Conservation (phyloP, 2,329 filamentous ascomycete genomes). For the Xylariales sp. region DNA sequence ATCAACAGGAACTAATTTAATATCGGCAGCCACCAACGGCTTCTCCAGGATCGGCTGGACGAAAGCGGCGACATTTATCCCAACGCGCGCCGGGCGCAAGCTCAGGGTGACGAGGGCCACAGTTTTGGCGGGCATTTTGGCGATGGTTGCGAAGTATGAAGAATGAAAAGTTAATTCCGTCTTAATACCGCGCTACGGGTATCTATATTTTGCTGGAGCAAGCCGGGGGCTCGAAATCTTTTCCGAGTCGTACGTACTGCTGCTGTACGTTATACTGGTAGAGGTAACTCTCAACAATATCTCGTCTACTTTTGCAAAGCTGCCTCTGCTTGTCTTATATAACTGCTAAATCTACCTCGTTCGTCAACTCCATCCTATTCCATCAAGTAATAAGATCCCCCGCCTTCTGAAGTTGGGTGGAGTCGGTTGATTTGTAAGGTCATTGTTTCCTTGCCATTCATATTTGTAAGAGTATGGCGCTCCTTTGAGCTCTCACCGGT, state of each 20-base stretch:
- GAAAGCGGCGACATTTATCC: conserved; percentile 51
- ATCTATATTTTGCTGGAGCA: not conserved
- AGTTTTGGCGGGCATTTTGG: conserved; percentile 45
- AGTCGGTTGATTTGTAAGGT: conserved; percentile 23
- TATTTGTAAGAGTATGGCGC: conserved; percentile 22
- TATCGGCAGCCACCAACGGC: conserved; percentile 35
- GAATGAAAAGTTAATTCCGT: not conserved
- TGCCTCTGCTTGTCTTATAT: conserved; percentile 13
- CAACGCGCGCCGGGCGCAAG: conserved; percentile 50
- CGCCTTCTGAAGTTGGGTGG: not conserved
- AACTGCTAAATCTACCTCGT: not conserved
- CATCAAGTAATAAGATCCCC: not conserved
- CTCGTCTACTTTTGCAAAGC: not conserved
- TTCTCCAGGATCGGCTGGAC: conserved; percentile 48
- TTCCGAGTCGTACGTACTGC: not conserved
- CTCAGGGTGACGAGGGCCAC: conserved; percentile 55
- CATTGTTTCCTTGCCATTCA: not conserved
- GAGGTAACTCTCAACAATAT: not conserved
- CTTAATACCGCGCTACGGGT: not conserved
- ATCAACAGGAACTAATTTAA: conserved; percentile 51
- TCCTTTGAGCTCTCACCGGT: too few relatives aligned
- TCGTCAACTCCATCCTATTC: not conserved
- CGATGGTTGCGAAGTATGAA: not conserved
- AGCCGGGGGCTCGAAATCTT: not conserved
- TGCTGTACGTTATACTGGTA: not conserved